Base-by-base conservation (phyloP, 1,139 yeast genomes). In the Blastobotrys proliferans region DNA sequence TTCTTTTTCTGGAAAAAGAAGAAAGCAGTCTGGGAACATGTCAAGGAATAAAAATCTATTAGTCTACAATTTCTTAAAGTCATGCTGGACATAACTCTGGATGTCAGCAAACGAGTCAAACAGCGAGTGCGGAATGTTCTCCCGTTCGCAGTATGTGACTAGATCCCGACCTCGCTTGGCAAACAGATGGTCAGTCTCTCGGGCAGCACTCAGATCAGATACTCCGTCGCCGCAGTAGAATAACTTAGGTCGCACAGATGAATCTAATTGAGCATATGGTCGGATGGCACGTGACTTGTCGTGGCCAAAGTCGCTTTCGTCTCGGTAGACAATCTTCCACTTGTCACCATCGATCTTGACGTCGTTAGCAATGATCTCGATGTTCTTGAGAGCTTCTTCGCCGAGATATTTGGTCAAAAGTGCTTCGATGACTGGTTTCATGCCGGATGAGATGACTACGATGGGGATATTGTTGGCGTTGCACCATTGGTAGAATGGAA, bases 161-260 rank as follows among this genome's bases (percentile, higher is more conserved):
- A 92, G 75, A 62, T 92, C 98, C 57, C 83, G 80, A 38, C 97
- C 98, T 52, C 79, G 79, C 68, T 88, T 92, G 43, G 98, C 98
- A 65, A 92, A 92, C 54, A 92, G 70, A 56, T 90, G 71, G 63
- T 94, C 90, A 40, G 98, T 88, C 63, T 92, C 97, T 60, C 83
- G 81, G 25, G 97, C 97, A 20, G 98, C 98, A 49, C 88, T 79
- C 53, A 92, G 72, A 63, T 92, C 99, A 43, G 94, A 82, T 22
- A 92, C 97, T 48, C 99, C 99, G 62, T 92, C 98, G 45, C 98
- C 98, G 60, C 95, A 85, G 70, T 92, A 92, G 62, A 90, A 85
- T 55, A 88, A 72, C 35, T 72, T 69, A 9, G 92, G 88, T 47
- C 76, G 68, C 21, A 62, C 56, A 14, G 61, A 63, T 3, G 51